A percentile compares a stretch with the other conserved stretches of the same genome.
phyloP scores from a whole-genome alignment of 306 rosid genomes.

The Cucurbita pepo region DNA sequence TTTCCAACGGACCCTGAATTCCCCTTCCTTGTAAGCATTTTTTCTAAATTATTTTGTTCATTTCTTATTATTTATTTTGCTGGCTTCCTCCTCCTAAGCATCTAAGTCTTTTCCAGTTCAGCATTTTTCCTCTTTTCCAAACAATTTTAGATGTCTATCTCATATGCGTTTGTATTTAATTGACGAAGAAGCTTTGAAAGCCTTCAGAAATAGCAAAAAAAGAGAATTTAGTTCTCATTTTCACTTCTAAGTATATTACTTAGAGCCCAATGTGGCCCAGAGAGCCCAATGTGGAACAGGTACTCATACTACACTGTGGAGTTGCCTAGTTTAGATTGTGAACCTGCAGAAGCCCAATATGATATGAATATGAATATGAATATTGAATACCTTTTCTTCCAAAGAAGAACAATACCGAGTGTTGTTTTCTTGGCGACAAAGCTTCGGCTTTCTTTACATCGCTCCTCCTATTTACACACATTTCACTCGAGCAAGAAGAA shows the following conservation, averaged over 20 bases:
- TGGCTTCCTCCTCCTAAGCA: not conserved
- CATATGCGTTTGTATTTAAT: not conserved
- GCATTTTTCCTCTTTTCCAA: not conserved
- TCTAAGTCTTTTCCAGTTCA: not conserved
- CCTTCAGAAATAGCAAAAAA: not conserved
- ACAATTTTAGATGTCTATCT: not conserved
- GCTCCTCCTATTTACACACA: not conserved
- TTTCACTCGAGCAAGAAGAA: not conserved
- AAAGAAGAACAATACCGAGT: not conserved
- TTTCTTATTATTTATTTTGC: not conserved
- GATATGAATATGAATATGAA: too few species aligned
- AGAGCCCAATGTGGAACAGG: too few species aligned
- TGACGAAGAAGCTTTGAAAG: not conserved
- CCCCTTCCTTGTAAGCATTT: constrained; percentile 83
- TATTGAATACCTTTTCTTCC: too few species aligned
- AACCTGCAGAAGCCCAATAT: not conserved
- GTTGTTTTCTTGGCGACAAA: constrained; percentile 7
- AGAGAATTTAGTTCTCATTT: not conserved
- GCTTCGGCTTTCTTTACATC: not conserved
- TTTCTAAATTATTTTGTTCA: constrained; percentile 23
- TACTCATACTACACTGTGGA: too few species aligned
- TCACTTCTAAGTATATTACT: too few species aligned
- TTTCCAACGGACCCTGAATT: constrained; percentile 27
- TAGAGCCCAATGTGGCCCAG: too few species aligned
- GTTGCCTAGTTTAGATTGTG: not conserved